Evolutionary conservation across 345 rosid genomes (phyloP).

Genomic region (Balakata baccata): DNA sequence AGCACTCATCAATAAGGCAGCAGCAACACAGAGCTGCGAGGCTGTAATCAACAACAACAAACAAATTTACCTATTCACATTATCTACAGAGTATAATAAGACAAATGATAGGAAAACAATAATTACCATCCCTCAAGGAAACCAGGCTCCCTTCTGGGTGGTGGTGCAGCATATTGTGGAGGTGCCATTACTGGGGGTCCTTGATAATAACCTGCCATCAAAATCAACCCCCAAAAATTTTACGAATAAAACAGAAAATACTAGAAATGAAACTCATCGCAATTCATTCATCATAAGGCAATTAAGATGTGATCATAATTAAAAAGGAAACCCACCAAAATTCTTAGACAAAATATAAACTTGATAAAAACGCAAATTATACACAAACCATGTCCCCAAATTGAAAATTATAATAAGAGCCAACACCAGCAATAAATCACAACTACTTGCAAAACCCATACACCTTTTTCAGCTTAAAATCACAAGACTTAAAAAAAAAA

Average conservation of each 20-base stretch:
- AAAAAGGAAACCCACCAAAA: background rate
- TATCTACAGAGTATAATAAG: background rate
- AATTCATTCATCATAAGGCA: background rate
- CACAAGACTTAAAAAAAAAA: background rate
- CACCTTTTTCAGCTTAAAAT: background rate
- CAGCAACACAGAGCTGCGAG: conserved; percentile 71
- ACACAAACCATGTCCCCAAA: too few relatives aligned
- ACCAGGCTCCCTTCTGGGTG: conserved; percentile 32
- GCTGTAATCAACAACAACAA: conserved; percentile 26
- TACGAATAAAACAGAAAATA: background rate
- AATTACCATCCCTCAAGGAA: conserved; percentile 49
- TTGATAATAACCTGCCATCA: conserved; percentile 44
- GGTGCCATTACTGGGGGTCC: conserved; percentile 50
- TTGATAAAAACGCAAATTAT: too few relatives aligned
- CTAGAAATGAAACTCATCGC: background rate
- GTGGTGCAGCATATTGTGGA: conserved; percentile 37
- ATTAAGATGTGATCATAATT: background rate
- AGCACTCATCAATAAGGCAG: conserved; percentile 64
- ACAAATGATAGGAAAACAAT: background rate
- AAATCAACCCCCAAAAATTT: background rate
- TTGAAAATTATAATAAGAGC: background rate
- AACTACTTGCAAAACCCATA: background rate
- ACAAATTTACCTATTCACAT: too few relatives aligned
- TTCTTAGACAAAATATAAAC: too few relatives aligned
- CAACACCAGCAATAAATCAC: background rate